phyloP scores from a whole-genome alignment of 352 stramenopile species.

The Phytophthora syringae region DNA sequence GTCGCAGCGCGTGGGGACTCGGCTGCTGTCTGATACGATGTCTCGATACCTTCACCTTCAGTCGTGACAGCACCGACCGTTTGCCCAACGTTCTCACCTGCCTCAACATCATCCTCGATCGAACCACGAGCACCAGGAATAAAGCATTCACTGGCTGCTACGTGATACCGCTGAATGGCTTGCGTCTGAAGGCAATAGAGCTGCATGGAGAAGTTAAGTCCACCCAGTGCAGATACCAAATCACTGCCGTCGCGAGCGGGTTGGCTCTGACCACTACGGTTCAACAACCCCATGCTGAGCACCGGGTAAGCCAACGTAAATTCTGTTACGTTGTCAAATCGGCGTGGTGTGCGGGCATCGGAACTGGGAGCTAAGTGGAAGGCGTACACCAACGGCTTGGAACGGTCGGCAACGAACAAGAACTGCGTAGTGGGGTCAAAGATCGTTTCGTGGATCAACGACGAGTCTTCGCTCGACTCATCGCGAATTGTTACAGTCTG shows the following conservation, averaged over 20 bases:
- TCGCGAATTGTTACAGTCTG: slow-evolving; percentile 69
- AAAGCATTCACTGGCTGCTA: slow-evolving; percentile 68
- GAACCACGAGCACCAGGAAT: slow-evolving; percentile 39
- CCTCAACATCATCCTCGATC: slow-evolving; percentile 54
- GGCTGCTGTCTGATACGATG: slow-evolving; percentile 67
- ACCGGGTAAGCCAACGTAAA: slow-evolving; percentile 82
- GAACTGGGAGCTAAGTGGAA: slow-evolving; percentile 60
- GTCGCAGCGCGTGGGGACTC: slow-evolving; percentile 64
- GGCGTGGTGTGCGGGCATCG: slow-evolving; percentile 45
- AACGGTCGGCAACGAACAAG: slow-evolving; percentile 80
- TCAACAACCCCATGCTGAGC: slow-evolving; percentile 76
- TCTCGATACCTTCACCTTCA: slow-evolving; percentile 65
- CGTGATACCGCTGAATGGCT: slow-evolving; percentile 86
- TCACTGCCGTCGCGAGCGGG: slow-evolving; percentile 43
- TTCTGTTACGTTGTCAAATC: slow-evolving; percentile 85
- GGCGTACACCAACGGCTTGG: slow-evolving; percentile 65
- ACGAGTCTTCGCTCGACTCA: slow-evolving; percentile 30
- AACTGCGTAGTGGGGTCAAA: slow-evolving; percentile 79
- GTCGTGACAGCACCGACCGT: slow-evolving; percentile 79
- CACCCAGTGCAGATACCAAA: slow-evolving; percentile 22
- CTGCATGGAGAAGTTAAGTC: slow-evolving; percentile 74
- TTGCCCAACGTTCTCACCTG: slow-evolving; percentile 51
- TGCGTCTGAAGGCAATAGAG: slow-evolving; percentile 85
- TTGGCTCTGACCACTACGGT: slow-evolving; percentile 46
- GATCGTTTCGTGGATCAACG: slow-evolving; percentile 61